These are phyloP conservation scores for Cyberlindnera subsufficiens DNA, from an alignment of 805 yeast species.

Conservation along the genomic window DNA sequence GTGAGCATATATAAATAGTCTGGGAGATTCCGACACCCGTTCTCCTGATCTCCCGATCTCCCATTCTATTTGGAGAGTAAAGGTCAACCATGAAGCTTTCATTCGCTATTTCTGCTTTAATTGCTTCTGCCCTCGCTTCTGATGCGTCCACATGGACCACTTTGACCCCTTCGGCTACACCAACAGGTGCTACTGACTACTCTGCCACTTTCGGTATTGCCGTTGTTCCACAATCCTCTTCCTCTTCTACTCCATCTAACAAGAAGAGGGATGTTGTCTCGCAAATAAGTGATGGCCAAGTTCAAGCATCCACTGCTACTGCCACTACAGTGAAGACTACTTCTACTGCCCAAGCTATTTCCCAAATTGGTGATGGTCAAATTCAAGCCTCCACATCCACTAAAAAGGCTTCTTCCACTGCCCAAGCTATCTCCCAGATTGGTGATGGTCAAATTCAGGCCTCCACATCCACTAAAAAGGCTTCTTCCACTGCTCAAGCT, in stretches of 20 bases:
- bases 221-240: conserved; percentile 35
- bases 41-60: neutral
- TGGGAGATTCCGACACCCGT: neutral
- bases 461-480: conserved; percentile 34
- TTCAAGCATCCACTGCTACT: conserved; percentile 40
- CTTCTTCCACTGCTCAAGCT: conserved; percentile 21
- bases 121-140: conserved; percentile 51
- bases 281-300: conserved; percentile 60
- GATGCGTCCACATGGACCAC: conserved; percentile 68
- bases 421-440: conserved; percentile 23
- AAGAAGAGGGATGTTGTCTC: conserved; percentile 39
- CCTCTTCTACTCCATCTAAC: conserved; percentile 28
- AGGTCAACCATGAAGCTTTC: conserved; percentile 7
- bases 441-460: conserved; percentile 52
- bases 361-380: conserved; percentile 42
- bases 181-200: conserved; percentile 55
- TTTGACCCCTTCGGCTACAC: conserved; percentile 55
- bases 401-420: conserved; percentile 20
- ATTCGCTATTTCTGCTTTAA: conserved; percentile 35
- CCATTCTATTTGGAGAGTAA: neutral
- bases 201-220: conserved; percentile 61
- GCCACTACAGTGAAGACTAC: conserved; percentile 30
- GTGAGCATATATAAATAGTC: too few species aligned
- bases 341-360: conserved; percentile 23
- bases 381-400: conserved; percentile 4